Conservation (phyloP, 306 rosid genomes). For the Cucurbita pepo region DNA sequence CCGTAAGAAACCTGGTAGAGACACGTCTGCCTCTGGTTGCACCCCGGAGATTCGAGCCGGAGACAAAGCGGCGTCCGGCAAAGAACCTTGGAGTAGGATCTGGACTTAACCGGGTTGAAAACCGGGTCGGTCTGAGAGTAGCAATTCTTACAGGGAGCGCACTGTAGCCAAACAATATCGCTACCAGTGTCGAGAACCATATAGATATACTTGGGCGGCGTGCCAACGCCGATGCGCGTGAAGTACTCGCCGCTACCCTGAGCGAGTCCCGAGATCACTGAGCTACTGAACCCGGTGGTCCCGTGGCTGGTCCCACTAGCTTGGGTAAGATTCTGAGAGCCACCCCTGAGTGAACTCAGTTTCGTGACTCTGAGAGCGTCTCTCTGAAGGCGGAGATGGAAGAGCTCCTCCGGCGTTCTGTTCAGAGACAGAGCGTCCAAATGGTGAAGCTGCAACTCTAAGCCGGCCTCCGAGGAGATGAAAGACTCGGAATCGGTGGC, state of each 20-base stretch:
- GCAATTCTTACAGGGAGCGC: constrained; percentile 72
- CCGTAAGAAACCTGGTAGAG: constrained; percentile 86
- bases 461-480: neutral
- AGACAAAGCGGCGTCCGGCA: constrained; percentile 64
- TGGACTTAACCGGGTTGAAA: constrained; percentile 55
- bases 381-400: constrained; percentile 47
- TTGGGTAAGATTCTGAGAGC: constrained; percentile 1
- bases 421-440: constrained; percentile 37
- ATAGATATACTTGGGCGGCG: constrained; percentile 57
- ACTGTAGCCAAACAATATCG: constrained; percentile 86
- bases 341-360: constrained; percentile 5
- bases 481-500: neutral
- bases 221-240: constrained; percentile 83
- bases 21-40: constrained; percentile 34
- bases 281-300: constrained; percentile 42
- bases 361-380: constrained; percentile 40
- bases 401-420: constrained; percentile 49
- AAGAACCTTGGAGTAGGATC: constrained; percentile 30
- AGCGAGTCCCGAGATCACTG: constrained; percentile 60
- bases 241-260: constrained; percentile 95
- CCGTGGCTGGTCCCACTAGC: neutral
- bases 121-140: constrained; percentile 67
- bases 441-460: constrained; percentile 47
- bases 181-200: constrained; percentile 91
- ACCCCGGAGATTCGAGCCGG: constrained; percentile 44